phyloP scores from a whole-genome alignment of 176 grass and related monocot species.

The Zoysia pacifica region DNA sequence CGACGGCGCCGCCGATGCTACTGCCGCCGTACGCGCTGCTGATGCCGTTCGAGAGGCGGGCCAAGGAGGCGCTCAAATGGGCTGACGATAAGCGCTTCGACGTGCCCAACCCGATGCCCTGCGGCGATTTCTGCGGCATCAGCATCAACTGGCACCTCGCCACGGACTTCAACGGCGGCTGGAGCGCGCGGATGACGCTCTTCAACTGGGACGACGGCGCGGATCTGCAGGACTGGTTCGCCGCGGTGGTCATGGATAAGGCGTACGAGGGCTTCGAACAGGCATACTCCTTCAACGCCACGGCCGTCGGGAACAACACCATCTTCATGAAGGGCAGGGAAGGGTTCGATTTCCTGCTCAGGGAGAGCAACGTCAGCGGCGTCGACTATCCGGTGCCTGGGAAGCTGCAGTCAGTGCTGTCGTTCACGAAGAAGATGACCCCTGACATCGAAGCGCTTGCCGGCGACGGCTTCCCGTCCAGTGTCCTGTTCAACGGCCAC shows the following conservation, averaged over 20 bases:
- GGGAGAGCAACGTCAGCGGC: slow-evolving; percentile 49
- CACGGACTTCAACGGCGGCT: slow-evolving; percentile 52
- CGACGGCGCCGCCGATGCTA: slow-evolving; percentile 50
- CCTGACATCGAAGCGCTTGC: slow-evolving; percentile 42
- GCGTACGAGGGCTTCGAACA: slow-evolving; percentile 48
- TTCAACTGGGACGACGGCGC: slow-evolving; percentile 66
- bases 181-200: slow-evolving; percentile 68
- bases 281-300: slow-evolving; percentile 66
- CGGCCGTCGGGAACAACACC: slow-evolving; percentile 43
- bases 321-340: slow-evolving; percentile 57
- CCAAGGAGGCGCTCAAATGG: slow-evolving; percentile 39
- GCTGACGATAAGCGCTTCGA: slow-evolving; percentile 31
- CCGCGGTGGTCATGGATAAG: slow-evolving; percentile 50
- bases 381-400: slow-evolving; percentile 56
- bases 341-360: slow-evolving; percentile 48
- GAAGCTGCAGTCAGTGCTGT: slow-evolving; percentile 72
- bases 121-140: slow-evolving; percentile 68
- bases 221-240: slow-evolving; percentile 61
- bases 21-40: slow-evolving; percentile 67
- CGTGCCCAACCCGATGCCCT: slow-evolving; percentile 57
- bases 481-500: slow-evolving; percentile 79
- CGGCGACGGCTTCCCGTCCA: slow-evolving; percentile 68
- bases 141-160: slow-evolving; percentile 85
- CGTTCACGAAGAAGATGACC: slow-evolving; percentile 48
- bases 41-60: slow-evolving; percentile 53